These are phyloP conservation scores for Penicillium aurantiogriseum DNA, from an alignment of 2,329 filamentous ascomycete species.

Conservation along the genomic window DNA sequence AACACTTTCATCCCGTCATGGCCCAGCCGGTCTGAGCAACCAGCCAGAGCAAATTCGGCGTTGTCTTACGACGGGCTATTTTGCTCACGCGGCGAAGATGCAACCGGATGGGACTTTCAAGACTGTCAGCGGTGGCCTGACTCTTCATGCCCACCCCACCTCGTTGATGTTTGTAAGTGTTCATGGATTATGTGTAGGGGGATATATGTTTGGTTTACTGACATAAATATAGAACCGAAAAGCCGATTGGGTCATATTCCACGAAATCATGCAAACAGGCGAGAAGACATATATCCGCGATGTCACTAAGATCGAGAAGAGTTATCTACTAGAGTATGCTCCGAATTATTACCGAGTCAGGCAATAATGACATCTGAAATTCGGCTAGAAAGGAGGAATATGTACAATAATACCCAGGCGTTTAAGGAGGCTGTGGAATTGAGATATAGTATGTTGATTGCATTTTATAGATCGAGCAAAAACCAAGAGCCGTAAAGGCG, in stretches of 20 bases:
- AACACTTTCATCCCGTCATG: slow-evolving; percentile 42
- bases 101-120: slow-evolving; percentile 86
- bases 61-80: slow-evolving; percentile 86
- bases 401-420: slow-evolving; percentile 17
- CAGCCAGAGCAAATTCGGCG: slow-evolving; percentile 73
- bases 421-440: slow-evolving; percentile 1
- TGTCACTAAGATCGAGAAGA: slow-evolving; percentile 87
- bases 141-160: slow-evolving; percentile 83
- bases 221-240: slow-evolving; percentile 66
- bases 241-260: slow-evolving; percentile 94
- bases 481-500: background rate
- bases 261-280: slow-evolving; percentile 86
- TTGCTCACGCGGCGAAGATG: slow-evolving; percentile 91
- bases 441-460: background rate
- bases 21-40: slow-evolving; percentile 37
- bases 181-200: background rate
- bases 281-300: slow-evolving; percentile 89
- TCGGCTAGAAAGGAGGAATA: background rate
- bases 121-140: slow-evolving; percentile 75
- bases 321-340: slow-evolving; percentile 88
- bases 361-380: slow-evolving; percentile 8
- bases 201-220: slow-evolving; percentile 5
- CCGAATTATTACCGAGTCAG: slow-evolving; percentile 73
- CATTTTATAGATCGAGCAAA: background rate
- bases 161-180: slow-evolving; percentile 77